Evolutionary conservation across 1,284 basidiomycete genomes (phyloP), one percentile per base, ranked within the genome.

Genomic region (Cryptococcus floricola): DNA sequence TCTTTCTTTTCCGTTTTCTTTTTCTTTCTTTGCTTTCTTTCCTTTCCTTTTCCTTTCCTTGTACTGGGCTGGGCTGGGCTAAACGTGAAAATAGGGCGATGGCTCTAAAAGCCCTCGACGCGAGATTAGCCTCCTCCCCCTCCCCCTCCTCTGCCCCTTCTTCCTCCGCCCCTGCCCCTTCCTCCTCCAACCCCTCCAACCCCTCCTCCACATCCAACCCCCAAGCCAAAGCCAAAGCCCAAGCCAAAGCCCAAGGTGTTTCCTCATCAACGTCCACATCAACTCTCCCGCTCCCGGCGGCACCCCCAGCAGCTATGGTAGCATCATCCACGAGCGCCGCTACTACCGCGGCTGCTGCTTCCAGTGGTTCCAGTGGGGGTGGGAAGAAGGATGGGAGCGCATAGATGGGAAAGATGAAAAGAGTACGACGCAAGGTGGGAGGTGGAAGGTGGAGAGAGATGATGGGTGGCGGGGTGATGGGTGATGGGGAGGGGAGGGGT

Each of bases 31-130:
- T n/a, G n/a, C n/a, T n/a, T n/a, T n/a, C n/a, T n/a, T n/a, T n/a
- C n/a, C n/a, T n/a, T n/a, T n/a, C n/a, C n/a, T n/a, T n/a, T 3
- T 31, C n/a, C 19, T 23, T 31, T 68, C 31, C 66, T 10, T 34
- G 4, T 10, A 34, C 51, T n/a, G 39, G 9, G 23, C 53, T 18
- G 39, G 9, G 23, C 37, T 47, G n/a, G n/a, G n/a, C n/a, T n/a
- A n/a, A n/a, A n/a, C 18, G 47, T 49, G 14, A 37, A 37, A 44
- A 34, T 62, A 90, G 90, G 62, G 88, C 90, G 2, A 86, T 96
- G 81, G 95, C 95, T 41, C 79, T 98, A 64, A 95, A 97, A 74
- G 95, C 95, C 9, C 84, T 98, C 28, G 95, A 98, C 68, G 92
- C 95, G 67, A 83, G 93, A 27, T 75, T 97, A 58, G 91, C 94